These are phyloP conservation scores for Alternaria consortialis DNA, from an alignment of 2,329 filamentous ascomycete genomes.

Conservation along the genomic window DNA sequence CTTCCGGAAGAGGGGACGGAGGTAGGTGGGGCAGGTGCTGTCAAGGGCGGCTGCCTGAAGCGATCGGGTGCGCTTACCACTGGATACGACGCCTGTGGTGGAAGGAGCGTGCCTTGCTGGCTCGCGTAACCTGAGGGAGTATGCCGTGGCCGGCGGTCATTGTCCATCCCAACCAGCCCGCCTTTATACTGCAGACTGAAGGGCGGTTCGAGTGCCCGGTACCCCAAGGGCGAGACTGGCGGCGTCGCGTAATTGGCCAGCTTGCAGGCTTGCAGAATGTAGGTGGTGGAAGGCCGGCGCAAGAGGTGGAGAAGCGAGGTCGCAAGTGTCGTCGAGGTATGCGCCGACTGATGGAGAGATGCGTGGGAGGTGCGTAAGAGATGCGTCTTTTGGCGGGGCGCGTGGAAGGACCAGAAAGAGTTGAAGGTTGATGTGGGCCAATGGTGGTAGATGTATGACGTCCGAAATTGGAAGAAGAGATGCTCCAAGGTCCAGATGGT, in stretches of 20 bases:
- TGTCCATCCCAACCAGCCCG: slow-evolving; percentile 76
- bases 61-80: slow-evolving; percentile 58
- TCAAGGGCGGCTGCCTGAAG: slow-evolving; percentile 58
- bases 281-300: slow-evolving; percentile 23
- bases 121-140: slow-evolving; percentile 71
- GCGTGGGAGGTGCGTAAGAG: slow-evolving; percentile 21
- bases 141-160: slow-evolving; percentile 76
- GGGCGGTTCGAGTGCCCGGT: slow-evolving; percentile 67
- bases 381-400: slow-evolving; percentile 21
- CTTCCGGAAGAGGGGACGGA: slow-evolving; percentile 52
- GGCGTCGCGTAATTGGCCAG: slow-evolving; percentile 71
- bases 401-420: slow-evolving; percentile 21
- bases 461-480: slow-evolving; percentile 38
- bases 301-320: slow-evolving; percentile 19
- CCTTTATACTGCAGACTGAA: slow-evolving; percentile 63
- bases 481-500: slow-evolving; percentile 42
- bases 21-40: slow-evolving; percentile 54
- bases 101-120: slow-evolving; percentile 59
- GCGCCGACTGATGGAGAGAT: slow-evolving; percentile 18
- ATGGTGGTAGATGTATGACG: slow-evolving; percentile 35
- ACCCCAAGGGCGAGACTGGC: slow-evolving; percentile 71
- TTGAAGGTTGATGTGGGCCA: slow-evolving; percentile 17
- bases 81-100: slow-evolving; percentile 54
- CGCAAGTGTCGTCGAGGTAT: slow-evolving; percentile 15
- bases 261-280: slow-evolving; percentile 59